Base-by-base conservation (phyloP, 1,284 basidiomycete genomes). In the Ceratobasidium sp. region DNA sequence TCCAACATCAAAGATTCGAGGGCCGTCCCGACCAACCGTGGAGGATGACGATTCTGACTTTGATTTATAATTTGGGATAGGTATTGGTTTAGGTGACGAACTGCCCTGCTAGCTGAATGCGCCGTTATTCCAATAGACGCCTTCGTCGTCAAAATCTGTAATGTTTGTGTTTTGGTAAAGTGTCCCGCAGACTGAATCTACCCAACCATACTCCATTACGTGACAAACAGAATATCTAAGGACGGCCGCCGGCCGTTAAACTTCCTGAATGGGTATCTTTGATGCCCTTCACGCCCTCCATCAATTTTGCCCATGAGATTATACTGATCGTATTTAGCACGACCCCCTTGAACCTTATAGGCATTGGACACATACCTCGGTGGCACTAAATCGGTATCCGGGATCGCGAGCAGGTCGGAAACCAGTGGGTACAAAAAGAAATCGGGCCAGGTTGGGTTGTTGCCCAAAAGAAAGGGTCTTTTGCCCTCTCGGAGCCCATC, bases 1-100 rank as follows among this genome's bases (percentile, higher is more conserved):
- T 7, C 86, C 84, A 50, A 81, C 85, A 3, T 83, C 84, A 44
- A 92, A 89, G 79, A 85, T 93, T 46, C 87, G 91, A 71, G 84
- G 85, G 30, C 81, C 71, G 23, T 65, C 71, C 14, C 44, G 84
- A 33, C 81, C 84, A 60, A 86, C 84, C 79, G 87, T 88, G 77
- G 87, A 84, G 64, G 86, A 90, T 62, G 91, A 90, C 77, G 92
- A 93, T 81, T 92, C 91, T 79, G 92, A 93, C 81, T 93, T 93
- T 83, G 91, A 93, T 82, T 81, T 92, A 80, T 92, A 77, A n/a
- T 20, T 52, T 52, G 18, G 16, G 20, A 50, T 10, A 10, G 41
- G 41, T n/a, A 52, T n/a, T n/a, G 3, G 18, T 20, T n/a, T n/a
- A 10, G 50, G n/a, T n/a, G n/a, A n/a, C 50, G 18, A n/a, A n/a